phyloP scores from a whole-genome alignment of 176 grass and related monocot species.

The Carex pumila region DNA sequence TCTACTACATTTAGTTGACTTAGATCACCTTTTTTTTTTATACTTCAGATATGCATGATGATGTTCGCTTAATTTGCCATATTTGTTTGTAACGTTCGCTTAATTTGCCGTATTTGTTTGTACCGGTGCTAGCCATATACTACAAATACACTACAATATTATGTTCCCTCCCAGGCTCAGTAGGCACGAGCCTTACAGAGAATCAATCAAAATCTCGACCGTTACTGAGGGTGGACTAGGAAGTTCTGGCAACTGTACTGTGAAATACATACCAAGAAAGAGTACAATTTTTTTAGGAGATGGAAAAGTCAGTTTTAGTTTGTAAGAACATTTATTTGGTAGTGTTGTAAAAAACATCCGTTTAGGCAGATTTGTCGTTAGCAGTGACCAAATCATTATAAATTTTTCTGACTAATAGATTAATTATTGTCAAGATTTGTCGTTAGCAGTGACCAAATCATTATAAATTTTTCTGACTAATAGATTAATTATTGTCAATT shows the following conservation, averaged over 20 bases:
- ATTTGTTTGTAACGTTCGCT: not conserved
- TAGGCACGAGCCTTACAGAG: not conserved
- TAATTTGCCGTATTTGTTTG: not conserved
- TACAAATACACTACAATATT: not conserved
- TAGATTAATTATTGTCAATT: too few relatives aligned
- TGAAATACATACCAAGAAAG: not conserved
- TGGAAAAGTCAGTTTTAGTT: not conserved
- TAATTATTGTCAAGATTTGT: too few relatives aligned
- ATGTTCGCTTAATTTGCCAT: not conserved
- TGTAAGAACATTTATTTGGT: too few relatives aligned
- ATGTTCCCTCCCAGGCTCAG: not conserved
- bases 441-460: too few relatives aligned
- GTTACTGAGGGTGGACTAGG: not conserved
- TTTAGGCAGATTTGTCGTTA: too few relatives aligned
- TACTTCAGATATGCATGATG: not conserved
- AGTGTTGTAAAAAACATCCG: too few relatives aligned
- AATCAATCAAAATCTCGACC: not conserved
- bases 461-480: too few relatives aligned
- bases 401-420: too few relatives aligned
- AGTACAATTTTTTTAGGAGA: too few relatives aligned
- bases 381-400: too few relatives aligned
- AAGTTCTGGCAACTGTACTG: not conserved
- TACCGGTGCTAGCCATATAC: not conserved
- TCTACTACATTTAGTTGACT: conserved; percentile 15
- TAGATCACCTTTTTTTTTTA: not conserved